Evolutionary conservation across 306 rosid species (phyloP).

Genomic region (Vigna trinervia): DNA sequence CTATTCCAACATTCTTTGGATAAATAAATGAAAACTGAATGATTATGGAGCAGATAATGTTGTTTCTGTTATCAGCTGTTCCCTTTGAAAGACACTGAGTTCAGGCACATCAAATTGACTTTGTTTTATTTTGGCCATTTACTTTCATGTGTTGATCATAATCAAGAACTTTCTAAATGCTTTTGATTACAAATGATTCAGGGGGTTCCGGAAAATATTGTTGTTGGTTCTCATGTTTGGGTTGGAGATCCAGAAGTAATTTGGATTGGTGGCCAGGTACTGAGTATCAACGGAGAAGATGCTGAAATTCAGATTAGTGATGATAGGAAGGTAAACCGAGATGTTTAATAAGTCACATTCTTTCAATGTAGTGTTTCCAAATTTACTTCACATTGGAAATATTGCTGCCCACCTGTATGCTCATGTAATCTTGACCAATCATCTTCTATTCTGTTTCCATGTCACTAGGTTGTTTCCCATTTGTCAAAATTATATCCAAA

Average conservation of each 20-base stretch:
- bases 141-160: constrained; percentile 8
- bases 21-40: neutral
- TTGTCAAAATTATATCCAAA: constrained; percentile 76
- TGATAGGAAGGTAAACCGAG: constrained; percentile 63
- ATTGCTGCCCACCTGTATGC: neutral
- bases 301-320: constrained; percentile 77
- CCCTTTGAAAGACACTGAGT: constrained; percentile 13
- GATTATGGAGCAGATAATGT: neutral
- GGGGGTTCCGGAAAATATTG: constrained; percentile 71
- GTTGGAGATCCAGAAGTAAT: constrained; percentile 73
- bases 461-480: constrained; percentile 67
- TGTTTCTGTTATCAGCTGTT: constrained; percentile 1
- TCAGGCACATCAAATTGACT: constrained; percentile 2
- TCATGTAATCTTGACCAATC: constrained; percentile 35
- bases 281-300: constrained; percentile 73
- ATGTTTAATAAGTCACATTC: constrained; percentile 15
- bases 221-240: constrained; percentile 86
- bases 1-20: constrained; percentile 3
- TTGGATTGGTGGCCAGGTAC: constrained; percentile 84
- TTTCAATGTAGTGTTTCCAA: constrained; percentile 36
- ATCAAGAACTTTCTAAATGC: constrained; percentile 29
- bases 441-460: constrained; percentile 36
- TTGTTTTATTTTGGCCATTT: constrained; percentile 16
- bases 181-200: constrained; percentile 51
- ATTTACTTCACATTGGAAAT: constrained; percentile 19